Conservation (phyloP, 371 early-diverging fungal genomes). For the Circinella umbellata region DNA sequence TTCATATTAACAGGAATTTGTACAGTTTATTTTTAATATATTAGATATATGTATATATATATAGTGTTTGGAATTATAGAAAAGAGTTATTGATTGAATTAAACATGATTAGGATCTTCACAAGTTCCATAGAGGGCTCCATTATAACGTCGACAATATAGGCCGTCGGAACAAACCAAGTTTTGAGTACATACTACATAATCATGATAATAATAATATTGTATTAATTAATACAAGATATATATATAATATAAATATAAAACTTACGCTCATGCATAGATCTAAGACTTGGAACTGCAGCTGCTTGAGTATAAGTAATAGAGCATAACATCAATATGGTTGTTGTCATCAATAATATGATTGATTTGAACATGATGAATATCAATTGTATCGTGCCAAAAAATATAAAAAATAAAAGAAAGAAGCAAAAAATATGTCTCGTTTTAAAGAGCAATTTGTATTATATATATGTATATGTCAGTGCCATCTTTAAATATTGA, state of each 20-base stretch:
- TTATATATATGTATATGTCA: conserved; percentile 1
- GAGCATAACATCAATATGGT: not conserved
- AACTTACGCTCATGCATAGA: conserved; percentile 24
- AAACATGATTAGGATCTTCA: conserved; percentile 30
- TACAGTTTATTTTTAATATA: no score
- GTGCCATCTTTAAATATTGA: conserved; percentile 3
- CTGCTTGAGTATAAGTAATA: conserved; percentile 4
- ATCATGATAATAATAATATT: not conserved
- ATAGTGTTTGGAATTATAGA: not conserved
- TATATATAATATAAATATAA: not conserved
- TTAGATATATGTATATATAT: not conserved
- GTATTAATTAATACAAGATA: not conserved
- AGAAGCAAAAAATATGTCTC: not conserved
- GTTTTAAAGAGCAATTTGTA: not conserved
- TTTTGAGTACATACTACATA: conserved; percentile 46
- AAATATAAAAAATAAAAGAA: conserved; percentile 4
- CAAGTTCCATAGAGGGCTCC: conserved; percentile 37
- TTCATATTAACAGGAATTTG: no score
- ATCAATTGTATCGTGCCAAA: not conserved
- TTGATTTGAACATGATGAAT: conserved; percentile 8
- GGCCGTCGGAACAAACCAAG: conserved; percentile 30
- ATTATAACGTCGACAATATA: conserved; percentile 39
- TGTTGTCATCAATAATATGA: conserved; percentile 5
- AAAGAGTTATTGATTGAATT: not conserved
- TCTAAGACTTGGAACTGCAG: conserved; percentile 9